Percentiles rank a stretch among this genome's conserved stretches.
These are phyloP conservation scores for Colletotrichum navitas DNA, from an alignment of 2,329 filamentous ascomycete genomes.

Conservation along the genomic window DNA sequence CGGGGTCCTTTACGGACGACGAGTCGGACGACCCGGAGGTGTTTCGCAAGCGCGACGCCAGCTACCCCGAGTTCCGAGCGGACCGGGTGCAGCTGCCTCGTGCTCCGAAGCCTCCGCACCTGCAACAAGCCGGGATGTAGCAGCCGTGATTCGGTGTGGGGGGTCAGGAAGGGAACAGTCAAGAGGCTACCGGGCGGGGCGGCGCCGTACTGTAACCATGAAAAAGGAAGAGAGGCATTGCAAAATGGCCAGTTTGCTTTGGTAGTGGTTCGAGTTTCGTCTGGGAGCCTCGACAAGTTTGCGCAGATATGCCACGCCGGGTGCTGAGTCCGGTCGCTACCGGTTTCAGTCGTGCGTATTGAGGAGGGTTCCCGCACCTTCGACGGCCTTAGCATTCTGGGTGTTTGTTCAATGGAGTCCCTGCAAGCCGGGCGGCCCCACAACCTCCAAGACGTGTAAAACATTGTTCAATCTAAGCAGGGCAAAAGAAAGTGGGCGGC, in stretches of 20 bases:
- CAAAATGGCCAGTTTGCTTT: neutral
- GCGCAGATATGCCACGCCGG: neutral
- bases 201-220: neutral
- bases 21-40: neutral
- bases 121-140: neutral
- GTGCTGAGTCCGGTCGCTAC: neutral
- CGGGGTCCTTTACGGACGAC: neutral
- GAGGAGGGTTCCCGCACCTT: neutral
- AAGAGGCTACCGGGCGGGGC: neutral
- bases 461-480: neutral
- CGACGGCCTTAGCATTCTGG: neutral
- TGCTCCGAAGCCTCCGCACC: neutral
- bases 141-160: neutral
- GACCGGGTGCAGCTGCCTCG: neutral
- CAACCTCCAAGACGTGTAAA: neutral
- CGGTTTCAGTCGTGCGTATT: neutral
- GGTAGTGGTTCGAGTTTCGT: neutral
- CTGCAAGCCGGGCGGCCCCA: neutral
- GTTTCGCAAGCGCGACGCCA: neutral
- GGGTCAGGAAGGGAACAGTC: no score
- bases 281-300: neutral
- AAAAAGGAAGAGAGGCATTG: neutral
- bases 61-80: neutral
- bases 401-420: slow-evolving; percentile 14
- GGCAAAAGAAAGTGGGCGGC: neutral